phyloP scores from a whole-genome alignment of 805 yeast genomes.

The Wickerhamiella siamensis region DNA sequence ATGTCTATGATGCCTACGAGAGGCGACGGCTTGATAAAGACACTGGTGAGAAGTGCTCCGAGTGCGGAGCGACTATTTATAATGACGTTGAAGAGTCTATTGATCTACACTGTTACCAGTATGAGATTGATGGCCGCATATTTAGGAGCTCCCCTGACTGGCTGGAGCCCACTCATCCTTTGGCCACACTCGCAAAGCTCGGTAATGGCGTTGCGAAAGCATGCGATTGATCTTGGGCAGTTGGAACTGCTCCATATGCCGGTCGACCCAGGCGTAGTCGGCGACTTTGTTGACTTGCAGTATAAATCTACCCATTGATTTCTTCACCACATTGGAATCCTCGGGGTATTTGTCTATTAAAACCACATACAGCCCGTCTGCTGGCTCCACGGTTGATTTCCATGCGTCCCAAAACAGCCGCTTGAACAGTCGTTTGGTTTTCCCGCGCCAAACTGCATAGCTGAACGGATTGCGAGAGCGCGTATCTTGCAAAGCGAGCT shows the following conservation, averaged over 20 bases:
- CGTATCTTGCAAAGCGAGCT: too few relatives aligned
- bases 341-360: constrained; percentile 7
- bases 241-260: not conserved
- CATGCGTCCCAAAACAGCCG: constrained; percentile 9
- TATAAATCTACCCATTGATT: not conserved
- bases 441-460: constrained; percentile 15
- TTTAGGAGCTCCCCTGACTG: not conserved
- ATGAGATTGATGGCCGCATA: not conserved
- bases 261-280: constrained; percentile 8
- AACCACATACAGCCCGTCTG: constrained; percentile 15
- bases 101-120: constrained; percentile 16
- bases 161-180: not conserved
- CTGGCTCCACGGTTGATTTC: not conserved
- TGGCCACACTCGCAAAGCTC: not conserved
- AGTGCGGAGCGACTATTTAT: constrained; percentile 15
- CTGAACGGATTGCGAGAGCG: constrained; percentile 11
- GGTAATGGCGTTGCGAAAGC: not conserved
- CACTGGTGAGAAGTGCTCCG: constrained; percentile 14
- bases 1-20: constrained; percentile 5
- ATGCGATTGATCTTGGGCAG: not conserved
- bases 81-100: constrained; percentile 3
- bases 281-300: not conserved
- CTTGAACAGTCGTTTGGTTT: constrained; percentile 9
- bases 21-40: constrained; percentile 7
- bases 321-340: constrained; percentile 1